A percentile compares a stretch with the other conserved stretches of the same genome.
Evolutionary conservation across 1,284 basidiomycete genomes (phyloP).

Genomic region (Malassezia brasiliensis): DNA sequence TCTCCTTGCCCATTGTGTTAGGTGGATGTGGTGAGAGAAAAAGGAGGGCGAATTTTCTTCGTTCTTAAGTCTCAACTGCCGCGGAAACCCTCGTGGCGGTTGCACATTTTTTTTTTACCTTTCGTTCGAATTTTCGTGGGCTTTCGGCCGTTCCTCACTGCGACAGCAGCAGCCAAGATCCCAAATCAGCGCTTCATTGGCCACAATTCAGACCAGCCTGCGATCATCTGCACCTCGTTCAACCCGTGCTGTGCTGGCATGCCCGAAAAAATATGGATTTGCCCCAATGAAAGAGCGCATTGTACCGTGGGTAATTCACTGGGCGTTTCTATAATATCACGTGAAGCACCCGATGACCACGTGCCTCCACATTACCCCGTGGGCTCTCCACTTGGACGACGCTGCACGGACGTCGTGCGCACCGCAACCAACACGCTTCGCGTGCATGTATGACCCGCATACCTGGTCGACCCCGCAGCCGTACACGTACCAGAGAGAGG

Average conservation of each 20-base stretch:
- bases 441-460: too few relatives aligned
- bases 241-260: slow-evolving; percentile 9
- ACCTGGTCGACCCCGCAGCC: too few relatives aligned
- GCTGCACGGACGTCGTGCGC: neutral
- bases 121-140: slow-evolving; percentile 12
- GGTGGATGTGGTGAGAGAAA: slow-evolving; percentile 8
- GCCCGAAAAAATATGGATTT: neutral
- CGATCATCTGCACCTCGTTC: slow-evolving; percentile 4
- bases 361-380: neutral
- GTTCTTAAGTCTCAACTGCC: neutral
- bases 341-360: neutral
- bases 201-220: neutral
- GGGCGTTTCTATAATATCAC: slow-evolving; percentile 7
- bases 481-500: too few relatives aligned
- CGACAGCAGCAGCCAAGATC: neutral
- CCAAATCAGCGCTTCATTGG: neutral
- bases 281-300: slow-evolving; percentile 3
- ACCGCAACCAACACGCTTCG: neutral
- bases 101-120: slow-evolving; percentile 12
- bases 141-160: slow-evolving; percentile 10
- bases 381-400: neutral
- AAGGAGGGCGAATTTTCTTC: slow-evolving; percentile 10
- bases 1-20: slow-evolving; percentile 22
- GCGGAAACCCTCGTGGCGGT: slow-evolving; percentile 1
- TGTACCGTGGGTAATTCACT: neutral